Conservation (phyloP, 2,329 filamentous ascomycete genomes). For the Apiospora aurea region DNA sequence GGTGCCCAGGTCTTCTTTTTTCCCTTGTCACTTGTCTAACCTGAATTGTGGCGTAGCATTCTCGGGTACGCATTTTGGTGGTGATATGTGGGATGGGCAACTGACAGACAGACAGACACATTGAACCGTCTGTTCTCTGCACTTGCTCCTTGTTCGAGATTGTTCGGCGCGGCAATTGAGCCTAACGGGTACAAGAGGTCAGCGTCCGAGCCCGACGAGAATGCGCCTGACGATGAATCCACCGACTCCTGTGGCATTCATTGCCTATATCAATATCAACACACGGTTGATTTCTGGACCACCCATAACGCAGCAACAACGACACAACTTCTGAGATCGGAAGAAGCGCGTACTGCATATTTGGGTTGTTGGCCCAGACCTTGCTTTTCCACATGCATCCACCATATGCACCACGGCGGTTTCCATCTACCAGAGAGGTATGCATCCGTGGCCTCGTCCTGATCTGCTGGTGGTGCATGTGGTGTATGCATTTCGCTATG, state of each 20-base stretch:
- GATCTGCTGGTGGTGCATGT: not conserved
- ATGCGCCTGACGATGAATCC: not conserved
- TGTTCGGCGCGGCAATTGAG: slow-evolving; percentile 1
- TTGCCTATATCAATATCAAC: slow-evolving; percentile 2
- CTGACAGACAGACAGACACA: not conserved
- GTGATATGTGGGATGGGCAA: not conserved
- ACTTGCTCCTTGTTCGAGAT: not conserved
- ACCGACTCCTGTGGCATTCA: not conserved
- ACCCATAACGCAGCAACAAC: not conserved
- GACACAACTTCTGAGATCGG: not conserved
- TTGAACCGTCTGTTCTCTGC: too few species aligned
- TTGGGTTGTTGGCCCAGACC: not conserved
- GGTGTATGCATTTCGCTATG: not conserved
- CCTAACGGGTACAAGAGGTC: not conserved
- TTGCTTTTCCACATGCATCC: not conserved
- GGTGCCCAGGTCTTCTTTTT: not conserved
- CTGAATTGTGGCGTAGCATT: not conserved
- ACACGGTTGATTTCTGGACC: not conserved
- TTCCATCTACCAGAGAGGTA: not conserved
- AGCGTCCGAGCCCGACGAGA: not conserved
- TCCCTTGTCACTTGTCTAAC: not conserved
- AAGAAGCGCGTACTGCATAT: not conserved
- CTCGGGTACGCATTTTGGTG: slow-evolving; percentile 2
- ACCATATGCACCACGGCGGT: not conserved
- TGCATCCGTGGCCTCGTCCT: not conserved